Base-by-base conservation (phyloP, 441 rosid genomes). In the Brassica balearica region DNA sequence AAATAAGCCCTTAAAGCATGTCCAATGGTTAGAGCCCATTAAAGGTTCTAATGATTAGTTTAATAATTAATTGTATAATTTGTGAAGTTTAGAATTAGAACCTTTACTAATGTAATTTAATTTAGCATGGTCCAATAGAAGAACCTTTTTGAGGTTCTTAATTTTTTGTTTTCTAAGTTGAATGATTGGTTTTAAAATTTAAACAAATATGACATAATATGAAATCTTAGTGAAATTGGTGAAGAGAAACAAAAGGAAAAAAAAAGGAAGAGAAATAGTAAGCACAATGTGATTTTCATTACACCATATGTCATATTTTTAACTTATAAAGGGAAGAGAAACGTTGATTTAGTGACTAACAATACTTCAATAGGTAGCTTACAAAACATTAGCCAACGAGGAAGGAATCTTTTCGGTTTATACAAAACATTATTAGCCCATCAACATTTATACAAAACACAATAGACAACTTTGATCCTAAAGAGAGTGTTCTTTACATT, bases 401-500 rank as follows among this genome's bases (percentile, higher is more conserved):
- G 91, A 83, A 80, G 98, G 97, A 80, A 96, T 87, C 72, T 83
- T 87, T 76, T 97, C 98, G 6, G 87, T 87, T 83, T 27, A 86
- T 32, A 29, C 84, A 71, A 53, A 75, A 27, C 72, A 67, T 60
- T 29, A 29, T 65, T 76, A n/a, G 59, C 84, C 62, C 83, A 84
- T 62, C 77, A 69, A 61, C 53, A 64, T 69, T 72, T 68, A 22
- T 20, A 68, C 58, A 69, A 62, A 77, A 38, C 64, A 29, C 34
- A 56, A 77, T 3, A 62, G 68, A 63, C 11, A 2, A 20, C 1
- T 1, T 65, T 46, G 6, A 1, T 46, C 15, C n/a, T 0, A 46
- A 46, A 46, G 53, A 46, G 53, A 3, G 14, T 46, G 5, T 11
- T 43, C 1, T 75, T 27, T 86, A 96, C 99, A 96, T 88, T 82